Base-by-base conservation (phyloP, 1,284 basidiomycete genomes). In the Pisolithus thermaeus region DNA sequence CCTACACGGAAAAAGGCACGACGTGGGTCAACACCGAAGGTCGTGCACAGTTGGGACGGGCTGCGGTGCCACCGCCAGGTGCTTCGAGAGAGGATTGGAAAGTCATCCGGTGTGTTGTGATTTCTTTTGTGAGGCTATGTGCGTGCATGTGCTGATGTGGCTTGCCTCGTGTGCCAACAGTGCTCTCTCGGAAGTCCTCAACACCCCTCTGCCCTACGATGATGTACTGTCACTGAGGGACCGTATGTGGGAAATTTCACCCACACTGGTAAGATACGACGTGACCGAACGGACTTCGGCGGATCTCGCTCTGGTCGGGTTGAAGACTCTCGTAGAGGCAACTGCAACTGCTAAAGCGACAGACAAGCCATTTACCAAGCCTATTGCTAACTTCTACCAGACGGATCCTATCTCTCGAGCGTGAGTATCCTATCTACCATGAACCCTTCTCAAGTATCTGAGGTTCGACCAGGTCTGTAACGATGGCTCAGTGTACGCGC, bases 21-120 rank as follows among this genome's bases (percentile, higher is more conserved):
- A 97, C 94, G 2, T 99, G 93, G 91, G 83, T 99, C 55, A 99
- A 99, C 76, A 96, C 95, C 0, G 97, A 99, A 70, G 97, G 97
- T 47, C 83, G 97, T 43, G 75, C 90, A 25, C 97, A 99, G 72
- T 71, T 95, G 23, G 94, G 93, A 40, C 81, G 97, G 48, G 87
- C 91, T 9, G 96, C 96, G 22, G 94, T 99, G 1, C 84, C 89
- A n/a, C 90, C 94, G 36, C 96, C 97, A 16, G 97, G 95, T 51
- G 91, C 94, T 2, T 83, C 92, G 3, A 78, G 97, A 48, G 97
- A 99, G 71, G 97, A 99, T 70, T 99, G 97, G 97, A 98, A 99
- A 80, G 92, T 99, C 63, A 78, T 99, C 58, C 88, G 94, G 87
- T 90, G 56, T 27, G 50, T 44, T 6, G 39, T 51, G 45, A 30